Conservation (phyloP, 306 rosid species). For the Citrullus mucosospermus region DNA sequence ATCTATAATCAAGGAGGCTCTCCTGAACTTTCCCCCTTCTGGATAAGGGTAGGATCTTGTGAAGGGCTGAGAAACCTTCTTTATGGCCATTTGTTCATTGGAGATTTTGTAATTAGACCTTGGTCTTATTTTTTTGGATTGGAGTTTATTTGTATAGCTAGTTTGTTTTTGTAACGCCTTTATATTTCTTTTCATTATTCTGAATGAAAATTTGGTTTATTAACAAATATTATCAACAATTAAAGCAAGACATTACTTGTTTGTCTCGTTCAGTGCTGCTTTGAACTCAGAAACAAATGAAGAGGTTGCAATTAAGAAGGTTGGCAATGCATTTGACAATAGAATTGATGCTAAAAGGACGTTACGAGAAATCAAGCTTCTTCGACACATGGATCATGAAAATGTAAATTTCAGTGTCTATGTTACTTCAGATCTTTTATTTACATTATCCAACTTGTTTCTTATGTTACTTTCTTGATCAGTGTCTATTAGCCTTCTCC, state of each 20-base stretch:
- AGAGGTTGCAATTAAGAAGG: conserved; percentile 96
- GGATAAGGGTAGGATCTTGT: too few species aligned
- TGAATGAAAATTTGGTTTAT: too few species aligned
- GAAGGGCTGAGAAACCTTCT: too few species aligned
- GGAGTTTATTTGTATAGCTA: too few species aligned
- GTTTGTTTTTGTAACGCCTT: not conserved
- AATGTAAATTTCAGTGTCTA: conserved; percentile 43
- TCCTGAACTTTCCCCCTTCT: too few species aligned
- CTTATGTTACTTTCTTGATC: not conserved
- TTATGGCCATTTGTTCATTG: too few species aligned
- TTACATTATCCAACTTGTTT: not conserved
- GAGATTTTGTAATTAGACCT: too few species aligned
- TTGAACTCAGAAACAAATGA: conserved; percentile 64
- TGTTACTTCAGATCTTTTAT: not conserved
- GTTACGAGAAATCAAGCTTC: conserved; percentile 90
- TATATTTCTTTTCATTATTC: not conserved
- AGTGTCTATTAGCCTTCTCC: not conserved
- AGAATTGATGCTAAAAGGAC: conserved; percentile 92
- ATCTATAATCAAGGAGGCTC: too few species aligned
- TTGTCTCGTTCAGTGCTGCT: conserved; percentile 58
- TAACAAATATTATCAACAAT: not conserved
- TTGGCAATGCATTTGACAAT: conserved; percentile 97
- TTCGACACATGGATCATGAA: conserved; percentile 83
- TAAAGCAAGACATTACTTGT: conserved; percentile 13
- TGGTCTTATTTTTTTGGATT: too few species aligned